phyloP scores from a whole-genome alignment of 805 yeast genomes.

The Candida rishiriensis region DNA sequence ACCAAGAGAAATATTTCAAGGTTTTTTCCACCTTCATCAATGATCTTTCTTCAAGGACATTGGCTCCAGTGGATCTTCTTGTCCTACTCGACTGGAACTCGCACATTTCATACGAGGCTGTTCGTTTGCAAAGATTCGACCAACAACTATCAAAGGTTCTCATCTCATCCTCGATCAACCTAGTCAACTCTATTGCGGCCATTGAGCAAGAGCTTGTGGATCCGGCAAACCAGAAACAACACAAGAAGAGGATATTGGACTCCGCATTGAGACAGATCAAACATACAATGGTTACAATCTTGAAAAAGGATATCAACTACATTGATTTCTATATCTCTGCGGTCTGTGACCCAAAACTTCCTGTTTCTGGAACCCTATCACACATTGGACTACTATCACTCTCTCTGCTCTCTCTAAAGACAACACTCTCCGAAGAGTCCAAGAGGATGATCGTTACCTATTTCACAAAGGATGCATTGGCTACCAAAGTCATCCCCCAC shows the following conservation, averaged over 20 bases:
- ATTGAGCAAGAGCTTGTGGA: slow-evolving; percentile 26
- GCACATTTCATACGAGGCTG: slow-evolving; percentile 28
- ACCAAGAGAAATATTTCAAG: slow-evolving; percentile 25
- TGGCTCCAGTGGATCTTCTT: slow-evolving; percentile 54
- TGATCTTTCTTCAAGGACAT: slow-evolving; percentile 27
- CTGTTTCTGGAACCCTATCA: slow-evolving; percentile 17
- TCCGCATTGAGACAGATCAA: slow-evolving; percentile 30
- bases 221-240: slow-evolving; percentile 30
- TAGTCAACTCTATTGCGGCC: slow-evolving; percentile 36
- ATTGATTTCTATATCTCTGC: slow-evolving; percentile 4
- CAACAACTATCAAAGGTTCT: slow-evolving; percentile 16
- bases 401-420: not conserved
- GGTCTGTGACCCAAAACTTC: slow-evolving; percentile 14
- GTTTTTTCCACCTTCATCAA: slow-evolving; percentile 38
- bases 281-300: slow-evolving; percentile 14
- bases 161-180: slow-evolving; percentile 30
- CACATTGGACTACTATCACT: slow-evolving; percentile 18
- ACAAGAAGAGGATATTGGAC: slow-evolving; percentile 35
- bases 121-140: slow-evolving; percentile 20
- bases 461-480: slow-evolving; percentile 32
- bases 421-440: not conserved
- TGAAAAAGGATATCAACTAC: slow-evolving; percentile 16
- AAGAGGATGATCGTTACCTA: slow-evolving; percentile 4
- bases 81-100: slow-evolving; percentile 57
- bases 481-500: slow-evolving; percentile 27